Evolutionary conservation across 495 filamentous ascomycete species (phyloP).

Genomic region (Aspergillus kassunensis): DNA sequence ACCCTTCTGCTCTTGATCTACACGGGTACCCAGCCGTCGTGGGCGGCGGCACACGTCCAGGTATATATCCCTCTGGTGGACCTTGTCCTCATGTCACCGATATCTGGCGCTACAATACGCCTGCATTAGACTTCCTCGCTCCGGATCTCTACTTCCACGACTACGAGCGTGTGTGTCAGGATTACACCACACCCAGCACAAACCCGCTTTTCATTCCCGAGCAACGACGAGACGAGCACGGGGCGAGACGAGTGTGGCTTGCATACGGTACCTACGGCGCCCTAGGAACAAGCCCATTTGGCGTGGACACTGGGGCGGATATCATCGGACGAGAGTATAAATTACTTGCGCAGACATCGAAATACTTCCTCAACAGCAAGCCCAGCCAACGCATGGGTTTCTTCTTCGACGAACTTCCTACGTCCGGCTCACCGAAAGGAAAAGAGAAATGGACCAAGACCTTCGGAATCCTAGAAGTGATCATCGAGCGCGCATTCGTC

Average conservation of each 20-base stretch:
- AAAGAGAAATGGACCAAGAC: background rate
- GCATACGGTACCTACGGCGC: background rate
- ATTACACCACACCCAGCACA: background rate
- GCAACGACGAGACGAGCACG: background rate
- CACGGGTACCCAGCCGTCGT: constrained; percentile 31
- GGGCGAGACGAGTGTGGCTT: background rate
- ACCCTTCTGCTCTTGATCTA: constrained; percentile 21
- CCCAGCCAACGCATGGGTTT: constrained; percentile 1
- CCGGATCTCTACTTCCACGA: constrained; percentile 48
- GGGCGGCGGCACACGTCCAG: constrained; percentile 40
- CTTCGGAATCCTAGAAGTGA: background rate
- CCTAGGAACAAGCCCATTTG: background rate
- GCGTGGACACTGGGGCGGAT: background rate
- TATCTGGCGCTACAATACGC: constrained; percentile 41
- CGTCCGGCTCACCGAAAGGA: background rate
- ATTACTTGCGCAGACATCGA: background rate
- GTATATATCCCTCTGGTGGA: constrained; percentile 46
- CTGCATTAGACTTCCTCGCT: constrained; percentile 44
- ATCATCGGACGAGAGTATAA: background rate
- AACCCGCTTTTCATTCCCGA: constrained; percentile 2
- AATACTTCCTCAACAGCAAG: background rate
- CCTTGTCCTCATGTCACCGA: constrained; percentile 38
- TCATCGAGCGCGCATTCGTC: constrained; percentile 1
- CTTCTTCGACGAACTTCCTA: constrained; percentile 1
- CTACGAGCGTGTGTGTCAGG: constrained; percentile 20